Evolutionary conservation across 495 filamentous ascomycete species (phyloP), one percentile per base, ranked within the genome.

Genomic region (Penicillium silybi): DNA sequence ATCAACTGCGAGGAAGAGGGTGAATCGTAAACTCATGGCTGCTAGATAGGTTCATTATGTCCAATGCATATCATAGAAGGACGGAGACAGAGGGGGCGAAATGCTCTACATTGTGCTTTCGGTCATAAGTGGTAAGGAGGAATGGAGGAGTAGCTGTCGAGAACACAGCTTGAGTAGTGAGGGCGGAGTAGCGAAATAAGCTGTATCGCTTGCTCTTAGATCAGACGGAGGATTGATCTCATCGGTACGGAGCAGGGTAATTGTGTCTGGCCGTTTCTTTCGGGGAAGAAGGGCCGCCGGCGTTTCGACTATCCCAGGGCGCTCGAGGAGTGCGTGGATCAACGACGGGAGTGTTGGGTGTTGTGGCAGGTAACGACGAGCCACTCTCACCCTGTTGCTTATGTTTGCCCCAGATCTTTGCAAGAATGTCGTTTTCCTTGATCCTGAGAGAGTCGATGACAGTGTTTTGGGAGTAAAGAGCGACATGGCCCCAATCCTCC

Each of bases 401-500:
- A 10, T 32, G 11, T 13, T 32, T 10, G 4, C 29, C 29, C 20
- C 26, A 25, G 8, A 50, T 13, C 9, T 19, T 37, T 13, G 42
- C 38, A 0, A 50, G 17, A 11, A 44, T 6, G 1, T n/a, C 3
- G 0, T 43, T 4, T 23, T 47, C 50, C 9, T 47, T 8, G 3
- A 50, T 39, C 9, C 27, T 45, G 49, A 44, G 54, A 6, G 19
- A 40, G 5, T 32, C 26, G 3, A 51, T 50, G 6, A 60, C 52
- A 6, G 16, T n/a, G 15, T 15, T 4, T 18, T 42, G 34, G 4
- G 27, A 37, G 10, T 26, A 34, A 2, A 58, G 8, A 17, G 2
- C 19, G 2, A 75, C 48, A 41, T 75, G 73, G 10, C 68, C 59
- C 71, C 69, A 74, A 8, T 23, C 37, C 3, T 40, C 32, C 71